Conservation (phyloP, 495 filamentous ascomycete species). For the Bacidia rubella region DNA sequence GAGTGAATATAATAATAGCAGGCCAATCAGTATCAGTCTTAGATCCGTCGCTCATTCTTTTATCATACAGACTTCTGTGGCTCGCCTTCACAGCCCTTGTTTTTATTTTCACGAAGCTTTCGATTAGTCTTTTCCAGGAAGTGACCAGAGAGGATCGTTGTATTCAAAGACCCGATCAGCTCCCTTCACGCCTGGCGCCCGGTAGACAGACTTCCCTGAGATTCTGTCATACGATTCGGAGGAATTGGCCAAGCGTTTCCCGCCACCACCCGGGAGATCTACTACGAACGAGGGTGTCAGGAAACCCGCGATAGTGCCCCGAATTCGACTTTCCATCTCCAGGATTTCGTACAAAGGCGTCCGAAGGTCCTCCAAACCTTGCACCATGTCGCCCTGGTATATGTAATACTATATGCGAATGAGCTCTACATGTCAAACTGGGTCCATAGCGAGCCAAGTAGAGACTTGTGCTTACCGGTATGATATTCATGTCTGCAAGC, state of each 20-base stretch:
- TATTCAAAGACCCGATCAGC: conserved; percentile 40
- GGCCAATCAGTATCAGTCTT: too few relatives aligned
- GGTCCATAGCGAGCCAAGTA: not conserved
- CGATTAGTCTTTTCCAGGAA: too few relatives aligned
- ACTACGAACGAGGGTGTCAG: conserved; percentile 46
- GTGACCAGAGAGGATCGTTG: conserved; percentile 35
- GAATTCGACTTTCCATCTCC: conserved; percentile 37
- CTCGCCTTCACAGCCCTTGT: too few relatives aligned
- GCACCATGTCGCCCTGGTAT: conserved; percentile 46
- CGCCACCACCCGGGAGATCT: conserved; percentile 46
- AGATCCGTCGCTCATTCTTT: too few relatives aligned
- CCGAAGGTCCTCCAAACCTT: conserved; percentile 43
- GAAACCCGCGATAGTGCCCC: conserved; percentile 46
- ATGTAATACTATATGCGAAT: conserved; percentile 45
- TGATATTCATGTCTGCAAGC: conserved; percentile 40
- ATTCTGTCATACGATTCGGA: conserved; percentile 35
- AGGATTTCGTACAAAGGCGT: conserved; percentile 44
- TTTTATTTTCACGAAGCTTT: too few relatives aligned
- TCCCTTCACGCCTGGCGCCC: conserved; percentile 37
- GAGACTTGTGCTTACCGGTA: conserved; percentile 29
- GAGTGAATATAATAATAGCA: too few relatives aligned
- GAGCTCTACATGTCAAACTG: not conserved
- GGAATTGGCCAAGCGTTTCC: conserved; percentile 41
- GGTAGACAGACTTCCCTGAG: conserved; percentile 38
- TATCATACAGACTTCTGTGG: too few relatives aligned